Evolutionary conservation across 352 stramenopile genomes (phyloP).

Genomic region (Lagenidium giganteum): DNA sequence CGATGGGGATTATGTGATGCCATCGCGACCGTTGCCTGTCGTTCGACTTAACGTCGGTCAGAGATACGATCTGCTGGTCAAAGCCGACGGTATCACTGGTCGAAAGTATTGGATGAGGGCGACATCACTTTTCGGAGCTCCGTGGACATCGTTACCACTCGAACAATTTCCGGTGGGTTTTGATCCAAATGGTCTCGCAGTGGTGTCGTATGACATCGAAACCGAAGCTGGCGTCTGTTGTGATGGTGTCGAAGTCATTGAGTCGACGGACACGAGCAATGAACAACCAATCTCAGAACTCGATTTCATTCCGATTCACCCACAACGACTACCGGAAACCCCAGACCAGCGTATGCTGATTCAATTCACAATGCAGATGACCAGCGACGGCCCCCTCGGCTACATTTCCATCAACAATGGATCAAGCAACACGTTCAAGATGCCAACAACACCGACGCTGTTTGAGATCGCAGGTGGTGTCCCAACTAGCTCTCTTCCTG

Average conservation of each 20-base stretch:
- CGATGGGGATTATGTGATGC: constrained; percentile 28
- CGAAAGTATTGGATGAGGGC: constrained; percentile 33
- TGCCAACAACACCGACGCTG: constrained; percentile 20
- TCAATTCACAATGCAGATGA: constrained; percentile 25
- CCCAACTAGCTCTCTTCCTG: constrained; percentile 21
- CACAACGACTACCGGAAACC: constrained; percentile 9
- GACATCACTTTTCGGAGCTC: constrained; percentile 16
- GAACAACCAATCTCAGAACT: constrained; percentile 28
- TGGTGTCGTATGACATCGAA: constrained; percentile 40
- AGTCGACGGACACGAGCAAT: constrained; percentile 8
- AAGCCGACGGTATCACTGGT: constrained; percentile 17
- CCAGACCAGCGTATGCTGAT: constrained; percentile 25
- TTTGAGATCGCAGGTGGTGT: constrained; percentile 27
- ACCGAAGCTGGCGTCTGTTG: too few relatives aligned
- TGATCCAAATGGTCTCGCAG: constrained; percentile 27
- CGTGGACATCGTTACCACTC: constrained; percentile 20
- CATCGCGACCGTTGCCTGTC: constrained; percentile 23
- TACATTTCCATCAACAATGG: constrained; percentile 23
- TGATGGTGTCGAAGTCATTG: too few relatives aligned
- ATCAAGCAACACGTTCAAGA: constrained; percentile 22
- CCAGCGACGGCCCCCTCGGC: constrained; percentile 17
- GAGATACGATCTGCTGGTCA: constrained; percentile 31
- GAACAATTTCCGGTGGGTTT: constrained; percentile 28
- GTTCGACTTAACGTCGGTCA: constrained; percentile 31
- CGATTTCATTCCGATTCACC: constrained; percentile 18